Evolutionary conservation across 2,329 filamentous ascomycete species (phyloP).

Genomic region (Chaetothyriales sp.): DNA sequence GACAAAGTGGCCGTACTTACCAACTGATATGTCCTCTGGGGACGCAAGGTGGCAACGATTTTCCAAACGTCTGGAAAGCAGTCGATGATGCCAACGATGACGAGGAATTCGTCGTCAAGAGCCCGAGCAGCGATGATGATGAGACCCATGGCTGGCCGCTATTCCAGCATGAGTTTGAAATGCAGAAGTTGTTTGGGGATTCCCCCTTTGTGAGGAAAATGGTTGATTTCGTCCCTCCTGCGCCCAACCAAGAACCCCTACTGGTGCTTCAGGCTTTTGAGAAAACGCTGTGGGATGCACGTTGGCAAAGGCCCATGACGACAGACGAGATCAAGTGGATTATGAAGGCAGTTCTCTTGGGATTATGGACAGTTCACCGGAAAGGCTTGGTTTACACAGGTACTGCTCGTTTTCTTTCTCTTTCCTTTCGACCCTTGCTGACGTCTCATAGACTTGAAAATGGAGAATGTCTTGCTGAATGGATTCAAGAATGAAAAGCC

Average conservation of each 20-base stretch:
- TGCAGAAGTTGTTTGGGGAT: conserved; percentile 1
- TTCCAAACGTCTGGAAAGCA: conserved; percentile 2
- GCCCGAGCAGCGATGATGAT: conserved; percentile 1
- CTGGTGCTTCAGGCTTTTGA: background rate
- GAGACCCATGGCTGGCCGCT: conserved; percentile 1
- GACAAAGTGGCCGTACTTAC: conserved; percentile 1
- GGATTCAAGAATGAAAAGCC: background rate
- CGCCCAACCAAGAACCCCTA: background rate
- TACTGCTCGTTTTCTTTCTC: background rate
- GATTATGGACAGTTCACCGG: conserved; percentile 1
- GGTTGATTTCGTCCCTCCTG: conserved; percentile 1
- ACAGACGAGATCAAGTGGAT: conserved; percentile 2
- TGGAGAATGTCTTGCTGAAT: conserved; percentile 1
- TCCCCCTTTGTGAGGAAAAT: conserved; percentile 1
- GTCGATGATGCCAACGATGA: background rate
- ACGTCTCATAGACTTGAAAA: conserved; percentile 2
- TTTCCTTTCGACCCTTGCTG: background rate
- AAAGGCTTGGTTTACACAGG: conserved; percentile 1
- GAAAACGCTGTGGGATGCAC: background rate
- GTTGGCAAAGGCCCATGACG: conserved; percentile 1
- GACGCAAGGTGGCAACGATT: background rate
- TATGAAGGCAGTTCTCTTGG: conserved; percentile 1
- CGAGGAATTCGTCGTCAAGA: conserved; percentile 1
- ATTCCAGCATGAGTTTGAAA: conserved; percentile 3
- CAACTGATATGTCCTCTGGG: background rate